Percentiles rank a stretch among this genome's conserved stretches.
Conservation (phyloP, 805 yeast species). For the Kodamaea kaohsiungensis region DNA sequence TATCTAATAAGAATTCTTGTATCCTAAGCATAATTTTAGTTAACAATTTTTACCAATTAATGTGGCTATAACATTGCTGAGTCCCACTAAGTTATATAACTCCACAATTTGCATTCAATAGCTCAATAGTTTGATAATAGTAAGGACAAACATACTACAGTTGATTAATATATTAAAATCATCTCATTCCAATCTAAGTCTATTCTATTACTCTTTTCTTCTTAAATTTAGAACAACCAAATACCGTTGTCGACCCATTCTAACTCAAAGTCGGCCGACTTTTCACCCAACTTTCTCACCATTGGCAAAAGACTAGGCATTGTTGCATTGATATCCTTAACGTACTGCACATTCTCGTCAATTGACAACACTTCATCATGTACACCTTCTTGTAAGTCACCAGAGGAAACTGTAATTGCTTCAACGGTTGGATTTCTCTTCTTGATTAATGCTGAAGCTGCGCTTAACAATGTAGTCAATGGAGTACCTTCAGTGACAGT, state of each 20-base stretch:
- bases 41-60: too few relatives aligned
- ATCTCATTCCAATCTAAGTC: not conserved
- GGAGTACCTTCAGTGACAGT: not conserved
- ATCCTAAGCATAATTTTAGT: too few relatives aligned
- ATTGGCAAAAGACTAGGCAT: not conserved
- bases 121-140: too few relatives aligned
- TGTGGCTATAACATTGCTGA: too few relatives aligned
- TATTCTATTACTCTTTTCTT: too few relatives aligned
- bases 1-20: too few relatives aligned
- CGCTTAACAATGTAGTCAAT: not conserved
- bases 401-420: not conserved
- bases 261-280: not conserved
- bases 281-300: not conserved
- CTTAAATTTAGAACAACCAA: not conserved
- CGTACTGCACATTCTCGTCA: not conserved
- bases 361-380: not conserved
- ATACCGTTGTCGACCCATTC: not conserved
- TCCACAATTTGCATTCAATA: too few relatives aligned
- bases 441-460: not conserved
- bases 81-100: too few relatives aligned
- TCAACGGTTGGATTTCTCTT: not conserved
- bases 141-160: too few relatives aligned
- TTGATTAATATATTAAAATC: too few relatives aligned
- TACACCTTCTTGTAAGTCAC: not conserved
- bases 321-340: not conserved